A percentile compares a stretch with the other conserved stretches of the same genome.
Conservation (phyloP, 2,329 filamentous ascomycete genomes). For the Diaporthe sp. region DNA sequence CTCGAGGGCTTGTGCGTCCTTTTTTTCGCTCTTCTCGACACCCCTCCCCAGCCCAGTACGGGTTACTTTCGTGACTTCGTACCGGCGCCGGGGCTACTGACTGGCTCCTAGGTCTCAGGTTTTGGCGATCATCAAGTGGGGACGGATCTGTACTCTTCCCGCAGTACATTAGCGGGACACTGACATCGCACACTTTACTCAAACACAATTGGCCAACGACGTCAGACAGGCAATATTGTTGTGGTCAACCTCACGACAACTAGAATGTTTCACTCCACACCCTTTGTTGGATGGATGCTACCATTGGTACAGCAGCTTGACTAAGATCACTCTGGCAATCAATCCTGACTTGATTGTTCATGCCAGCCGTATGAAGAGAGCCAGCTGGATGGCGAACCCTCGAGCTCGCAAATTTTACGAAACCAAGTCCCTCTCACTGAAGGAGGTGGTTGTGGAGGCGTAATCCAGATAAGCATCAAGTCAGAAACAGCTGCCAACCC, state of each 20-base stretch:
- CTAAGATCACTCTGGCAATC: neutral
- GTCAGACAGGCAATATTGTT: constrained; percentile 6
- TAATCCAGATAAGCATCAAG: neutral
- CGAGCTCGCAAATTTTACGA: neutral
- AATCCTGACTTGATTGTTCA: no score
- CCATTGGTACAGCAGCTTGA: neutral
- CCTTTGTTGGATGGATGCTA: neutral
- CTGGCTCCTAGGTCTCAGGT: constrained; percentile 37
- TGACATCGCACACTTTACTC: constrained; percentile 18
- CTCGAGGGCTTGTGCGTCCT: constrained; percentile 38
- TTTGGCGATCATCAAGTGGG: constrained; percentile 38
- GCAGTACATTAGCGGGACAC: constrained; percentile 34
- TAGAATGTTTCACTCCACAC: constrained; percentile 1
- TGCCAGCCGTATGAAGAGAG: neutral
- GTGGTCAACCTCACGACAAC: constrained; percentile 12
- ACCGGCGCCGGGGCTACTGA: constrained; percentile 34
- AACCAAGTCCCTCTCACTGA: neutral
- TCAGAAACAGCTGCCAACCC: neutral
- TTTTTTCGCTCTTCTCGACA: constrained; percentile 34
- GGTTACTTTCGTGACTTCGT: constrained; percentile 15
- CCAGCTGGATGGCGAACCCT: neutral
- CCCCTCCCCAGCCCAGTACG: constrained; percentile 24
- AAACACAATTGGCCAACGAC: neutral
- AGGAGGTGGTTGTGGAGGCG: neutral
- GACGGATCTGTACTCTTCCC: constrained; percentile 38